phyloP scores from a whole-genome alignment of 257 asterid genomes.

The Solanum raphanifolium region DNA sequence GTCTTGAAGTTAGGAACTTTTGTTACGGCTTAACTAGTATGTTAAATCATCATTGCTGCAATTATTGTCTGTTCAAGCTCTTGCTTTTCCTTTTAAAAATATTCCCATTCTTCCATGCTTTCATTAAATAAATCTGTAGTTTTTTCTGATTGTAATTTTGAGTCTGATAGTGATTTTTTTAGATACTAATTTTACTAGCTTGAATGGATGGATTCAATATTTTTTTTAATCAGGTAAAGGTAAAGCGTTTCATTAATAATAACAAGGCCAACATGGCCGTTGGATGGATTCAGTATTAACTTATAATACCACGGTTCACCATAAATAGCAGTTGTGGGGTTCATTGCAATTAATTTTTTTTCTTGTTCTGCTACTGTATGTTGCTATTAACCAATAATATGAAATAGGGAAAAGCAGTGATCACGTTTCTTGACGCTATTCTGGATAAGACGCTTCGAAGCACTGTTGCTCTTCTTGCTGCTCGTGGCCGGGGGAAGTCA shows the following conservation, averaged over 20 bases:
- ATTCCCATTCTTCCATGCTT: not conserved
- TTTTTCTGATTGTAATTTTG: not conserved
- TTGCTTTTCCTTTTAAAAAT: not conserved
- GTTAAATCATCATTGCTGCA: not conserved
- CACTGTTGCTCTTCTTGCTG: slow-evolving; percentile 88
- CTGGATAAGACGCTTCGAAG: slow-evolving; percentile 84
- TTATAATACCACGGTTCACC: not conserved
- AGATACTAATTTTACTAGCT: not conserved
- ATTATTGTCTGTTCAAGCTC: not conserved
- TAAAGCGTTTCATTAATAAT: not conserved
- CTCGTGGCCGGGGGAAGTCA: slow-evolving; percentile 98
- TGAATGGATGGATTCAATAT: not conserved
- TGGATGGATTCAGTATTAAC: not conserved
- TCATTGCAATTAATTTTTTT: not conserved
- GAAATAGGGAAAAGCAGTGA: slow-evolving; percentile 75
- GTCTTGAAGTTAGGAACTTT: not conserved
- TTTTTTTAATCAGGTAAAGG: not conserved
- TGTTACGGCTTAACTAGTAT: not conserved
- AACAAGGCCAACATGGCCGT: not conserved
- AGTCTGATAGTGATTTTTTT: not conserved
- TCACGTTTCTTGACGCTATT: slow-evolving; percentile 77
- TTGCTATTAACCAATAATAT: not conserved
- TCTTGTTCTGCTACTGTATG: not conserved
- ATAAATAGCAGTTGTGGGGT: not conserved
- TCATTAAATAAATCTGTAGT: not conserved